Evolutionary conservation across 2,329 filamentous ascomycete genomes (phyloP).

Genomic region (Colletotrichum sp.): DNA sequence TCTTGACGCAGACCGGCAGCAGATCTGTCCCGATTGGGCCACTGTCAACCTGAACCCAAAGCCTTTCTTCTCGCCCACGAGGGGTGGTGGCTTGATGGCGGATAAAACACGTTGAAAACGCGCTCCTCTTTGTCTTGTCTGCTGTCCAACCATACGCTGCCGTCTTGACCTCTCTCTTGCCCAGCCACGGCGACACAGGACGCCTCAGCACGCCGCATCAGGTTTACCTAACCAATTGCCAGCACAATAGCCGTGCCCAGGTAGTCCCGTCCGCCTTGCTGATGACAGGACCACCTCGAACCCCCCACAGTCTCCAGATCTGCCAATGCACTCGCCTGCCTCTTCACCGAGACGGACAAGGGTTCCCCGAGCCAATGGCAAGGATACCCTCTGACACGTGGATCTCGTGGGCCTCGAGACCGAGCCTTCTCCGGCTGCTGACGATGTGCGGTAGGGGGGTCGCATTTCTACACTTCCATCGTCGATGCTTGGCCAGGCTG

Average conservation of each 20-base stretch:
- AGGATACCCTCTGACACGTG: constrained; percentile 7
- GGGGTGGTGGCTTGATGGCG: not conserved
- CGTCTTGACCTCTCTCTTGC: not conserved
- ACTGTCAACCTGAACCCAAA: not conserved
- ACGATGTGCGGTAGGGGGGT: not conserved
- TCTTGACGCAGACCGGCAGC: constrained; percentile 3
- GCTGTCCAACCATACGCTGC: not conserved
- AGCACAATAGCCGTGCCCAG: not conserved
- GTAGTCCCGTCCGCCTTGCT: not conserved
- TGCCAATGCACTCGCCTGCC: not conserved
- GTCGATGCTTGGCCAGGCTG: not conserved
- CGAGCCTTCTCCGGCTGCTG: not conserved
- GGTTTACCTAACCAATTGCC: not conserved
- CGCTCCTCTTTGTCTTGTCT: not conserved
- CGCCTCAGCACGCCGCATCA: not conserved
- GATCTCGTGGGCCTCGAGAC: not conserved
- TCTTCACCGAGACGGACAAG: not conserved
- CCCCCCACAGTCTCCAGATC: constrained; percentile 3
- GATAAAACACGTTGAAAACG: constrained; percentile 16
- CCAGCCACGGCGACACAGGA: not conserved
- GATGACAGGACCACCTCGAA: not conserved
- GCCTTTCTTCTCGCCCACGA: not conserved
- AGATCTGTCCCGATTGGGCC: not conserved
- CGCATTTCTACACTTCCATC: not conserved
- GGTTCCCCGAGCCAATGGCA: constrained; percentile 3